A percentile compares a stretch with the other conserved stretches of the same genome.
phyloP scores from a whole-genome alignment of 306 rosid genomes.

The Delonix regia region DNA sequence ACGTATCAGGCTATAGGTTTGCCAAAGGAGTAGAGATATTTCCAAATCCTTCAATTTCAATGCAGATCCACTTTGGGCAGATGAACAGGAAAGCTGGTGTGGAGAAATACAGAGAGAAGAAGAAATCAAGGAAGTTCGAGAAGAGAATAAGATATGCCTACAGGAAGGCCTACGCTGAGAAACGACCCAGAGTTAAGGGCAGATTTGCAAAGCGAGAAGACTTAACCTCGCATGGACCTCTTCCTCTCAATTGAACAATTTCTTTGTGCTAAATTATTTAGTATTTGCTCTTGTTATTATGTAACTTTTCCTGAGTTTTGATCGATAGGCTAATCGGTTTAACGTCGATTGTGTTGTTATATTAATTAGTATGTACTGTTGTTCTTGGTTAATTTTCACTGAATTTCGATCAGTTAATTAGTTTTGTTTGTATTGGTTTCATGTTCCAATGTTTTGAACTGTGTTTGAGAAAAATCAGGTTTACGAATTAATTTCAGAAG shows the following conservation, averaged over 20 bases:
- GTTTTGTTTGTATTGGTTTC: background rate
- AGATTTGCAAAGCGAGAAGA: slow-evolving; percentile 21
- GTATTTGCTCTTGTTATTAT: background rate
- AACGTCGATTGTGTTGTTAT: background rate
- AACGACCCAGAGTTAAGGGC: slow-evolving; percentile 20
- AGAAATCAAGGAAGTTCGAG: slow-evolving; percentile 27
- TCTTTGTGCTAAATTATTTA: background rate
- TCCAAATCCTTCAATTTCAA: slow-evolving; percentile 5
- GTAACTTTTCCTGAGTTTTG: background rate
- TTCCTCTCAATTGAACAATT: background rate
- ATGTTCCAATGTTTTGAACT: no score
- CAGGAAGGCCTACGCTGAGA: slow-evolving; percentile 27
- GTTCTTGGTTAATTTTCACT: background rate
- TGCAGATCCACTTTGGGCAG: background rate
- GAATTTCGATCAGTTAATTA: background rate
- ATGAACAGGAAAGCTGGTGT: slow-evolving; percentile 33
- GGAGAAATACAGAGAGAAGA: slow-evolving; percentile 29
- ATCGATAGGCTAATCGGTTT: no score
- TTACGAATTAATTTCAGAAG: no score
- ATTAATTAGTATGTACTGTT: no score
- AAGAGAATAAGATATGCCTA: slow-evolving; percentile 24
- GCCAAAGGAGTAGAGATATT: background rate
- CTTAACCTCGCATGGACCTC: background rate
- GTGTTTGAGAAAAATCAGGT: no score
- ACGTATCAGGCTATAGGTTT: background rate